These are phyloP conservation scores for Verticillium dahliae DNA, from an alignment of 2,329 filamentous ascomycete species.

Conservation along the genomic window DNA sequence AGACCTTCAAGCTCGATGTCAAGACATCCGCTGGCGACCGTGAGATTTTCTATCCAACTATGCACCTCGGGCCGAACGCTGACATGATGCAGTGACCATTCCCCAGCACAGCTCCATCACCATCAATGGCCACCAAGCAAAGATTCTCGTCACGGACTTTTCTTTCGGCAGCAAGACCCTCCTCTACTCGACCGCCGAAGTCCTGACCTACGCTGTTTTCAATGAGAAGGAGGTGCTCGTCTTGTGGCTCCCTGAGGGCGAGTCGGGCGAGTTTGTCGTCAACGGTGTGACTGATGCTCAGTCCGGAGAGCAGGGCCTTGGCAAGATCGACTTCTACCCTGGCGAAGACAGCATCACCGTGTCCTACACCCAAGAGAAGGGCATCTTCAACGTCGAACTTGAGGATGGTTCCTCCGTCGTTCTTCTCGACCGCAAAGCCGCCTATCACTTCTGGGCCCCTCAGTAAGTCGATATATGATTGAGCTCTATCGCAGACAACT, in stretches of 20 bases:
- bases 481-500: background rate
- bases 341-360: slow-evolving; percentile 33
- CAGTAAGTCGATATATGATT: background rate
- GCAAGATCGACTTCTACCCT: slow-evolving; percentile 31
- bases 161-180: slow-evolving; percentile 41
- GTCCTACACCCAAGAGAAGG: slow-evolving; percentile 40
- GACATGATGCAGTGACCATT: slow-evolving; percentile 31
- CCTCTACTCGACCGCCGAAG: slow-evolving; percentile 49
- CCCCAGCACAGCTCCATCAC: slow-evolving; percentile 43
- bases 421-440: slow-evolving; percentile 44
- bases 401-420: slow-evolving; percentile 41
- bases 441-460: slow-evolving; percentile 53
- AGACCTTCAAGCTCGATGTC: slow-evolving; percentile 47
- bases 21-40: slow-evolving; percentile 46
- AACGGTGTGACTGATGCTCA: slow-evolving; percentile 29
- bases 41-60: slow-evolving; percentile 6
- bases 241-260: slow-evolving; percentile 47
- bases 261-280: slow-evolving; percentile 47
- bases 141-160: slow-evolving; percentile 57
- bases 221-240: slow-evolving; percentile 40
- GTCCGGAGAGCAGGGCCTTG: slow-evolving; percentile 28
- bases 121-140: slow-evolving; percentile 55
- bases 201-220: slow-evolving; percentile 43
- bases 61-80: background rate
- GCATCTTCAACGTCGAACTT: slow-evolving; percentile 38